A percentile compares a stretch with the other conserved stretches of the same genome.
Conservation (phyloP, 495 filamentous ascomycete species). For the Stereocaulon alpinum region DNA sequence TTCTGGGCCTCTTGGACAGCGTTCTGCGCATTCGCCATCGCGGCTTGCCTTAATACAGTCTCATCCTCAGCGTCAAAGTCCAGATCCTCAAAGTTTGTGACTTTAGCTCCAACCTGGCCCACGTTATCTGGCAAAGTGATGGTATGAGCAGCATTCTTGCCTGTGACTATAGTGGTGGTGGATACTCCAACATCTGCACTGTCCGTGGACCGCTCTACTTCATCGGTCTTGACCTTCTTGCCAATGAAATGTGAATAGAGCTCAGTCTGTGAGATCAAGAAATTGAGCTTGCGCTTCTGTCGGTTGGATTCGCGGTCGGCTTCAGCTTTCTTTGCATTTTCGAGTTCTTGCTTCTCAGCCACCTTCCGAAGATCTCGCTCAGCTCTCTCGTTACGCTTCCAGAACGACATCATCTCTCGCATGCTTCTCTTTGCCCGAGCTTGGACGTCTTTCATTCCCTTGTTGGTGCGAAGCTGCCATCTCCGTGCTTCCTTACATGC, state of each 20-base stretch:
- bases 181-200: constrained; percentile 54
- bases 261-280: constrained; percentile 97
- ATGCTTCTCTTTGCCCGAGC: constrained; percentile 95
- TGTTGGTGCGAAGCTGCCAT: constrained; percentile 97
- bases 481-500: constrained; percentile 94
- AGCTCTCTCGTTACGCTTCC: constrained; percentile 97
- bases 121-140: constrained; percentile 50
- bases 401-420: constrained; percentile 99
- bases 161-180: constrained; percentile 35
- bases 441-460: constrained; percentile 94
- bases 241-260: constrained; percentile 99
- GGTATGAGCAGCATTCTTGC: constrained; percentile 36
- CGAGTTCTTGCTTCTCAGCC: constrained; percentile 91
- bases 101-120: constrained; percentile 51
- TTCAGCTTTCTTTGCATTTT: constrained; percentile 92
- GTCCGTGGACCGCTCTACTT: constrained; percentile 80
- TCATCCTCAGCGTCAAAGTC: constrained; percentile 97
- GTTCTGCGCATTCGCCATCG: constrained; percentile 91
- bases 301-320: constrained; percentile 93
- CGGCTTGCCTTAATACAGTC: constrained; percentile 64
- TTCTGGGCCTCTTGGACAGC: constrained; percentile 92
- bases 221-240: constrained; percentile 94
- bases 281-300: constrained; percentile 97
- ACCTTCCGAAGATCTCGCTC: constrained; percentile 89
- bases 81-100: constrained; percentile 86